Conservation (phyloP, 768 basidiomycete species). For the Russula compacta region DNA sequence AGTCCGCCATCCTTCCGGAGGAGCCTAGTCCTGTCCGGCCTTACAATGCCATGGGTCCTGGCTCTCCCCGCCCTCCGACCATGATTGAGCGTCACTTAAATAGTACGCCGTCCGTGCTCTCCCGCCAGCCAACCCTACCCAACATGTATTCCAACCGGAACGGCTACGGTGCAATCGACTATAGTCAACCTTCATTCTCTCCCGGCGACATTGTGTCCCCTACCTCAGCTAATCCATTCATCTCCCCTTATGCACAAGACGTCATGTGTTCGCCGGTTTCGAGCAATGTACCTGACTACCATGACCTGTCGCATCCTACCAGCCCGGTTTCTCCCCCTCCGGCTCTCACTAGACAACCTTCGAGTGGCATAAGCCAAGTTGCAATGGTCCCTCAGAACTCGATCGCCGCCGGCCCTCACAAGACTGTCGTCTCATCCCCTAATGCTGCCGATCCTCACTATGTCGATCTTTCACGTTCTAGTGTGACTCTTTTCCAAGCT, state of each 20-base stretch:
- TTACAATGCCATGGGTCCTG: slow-evolving; percentile 29
- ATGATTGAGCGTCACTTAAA: slow-evolving; percentile 49
- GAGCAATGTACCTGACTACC: slow-evolving; percentile 17
- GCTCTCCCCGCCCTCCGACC: slow-evolving; percentile 51
- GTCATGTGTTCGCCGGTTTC: slow-evolving; percentile 30
- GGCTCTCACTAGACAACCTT: slow-evolving; percentile 18
- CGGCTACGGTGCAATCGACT: slow-evolving; percentile 25
- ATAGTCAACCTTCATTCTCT: slow-evolving; percentile 21
- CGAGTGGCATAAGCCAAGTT: background rate
- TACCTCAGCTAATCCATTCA: slow-evolving; percentile 32
- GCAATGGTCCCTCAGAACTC: slow-evolving; percentile 22
- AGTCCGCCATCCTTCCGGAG: slow-evolving; percentile 50
- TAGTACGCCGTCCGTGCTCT: slow-evolving; percentile 19
- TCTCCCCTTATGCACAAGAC: slow-evolving; percentile 32
- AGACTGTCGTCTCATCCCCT: slow-evolving; percentile 14
- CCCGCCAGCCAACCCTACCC: slow-evolving; percentile 13
- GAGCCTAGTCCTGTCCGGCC: slow-evolving; percentile 26
- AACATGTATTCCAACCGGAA: slow-evolving; percentile 13
- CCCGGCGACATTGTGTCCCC: slow-evolving; percentile 21
- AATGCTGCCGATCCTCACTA: slow-evolving; percentile 36
- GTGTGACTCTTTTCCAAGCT: slow-evolving; percentile 68
- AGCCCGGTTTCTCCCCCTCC: slow-evolving; percentile 1
- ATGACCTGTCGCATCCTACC: background rate
- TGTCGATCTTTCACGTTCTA: slow-evolving; percentile 55
- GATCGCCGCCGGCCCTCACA: slow-evolving; percentile 15